Evolutionary conservation across 164 flowering plant species (phyloP), one percentile per base, ranked within the genome.

Genomic region (Liquidambar formosana): DNA sequence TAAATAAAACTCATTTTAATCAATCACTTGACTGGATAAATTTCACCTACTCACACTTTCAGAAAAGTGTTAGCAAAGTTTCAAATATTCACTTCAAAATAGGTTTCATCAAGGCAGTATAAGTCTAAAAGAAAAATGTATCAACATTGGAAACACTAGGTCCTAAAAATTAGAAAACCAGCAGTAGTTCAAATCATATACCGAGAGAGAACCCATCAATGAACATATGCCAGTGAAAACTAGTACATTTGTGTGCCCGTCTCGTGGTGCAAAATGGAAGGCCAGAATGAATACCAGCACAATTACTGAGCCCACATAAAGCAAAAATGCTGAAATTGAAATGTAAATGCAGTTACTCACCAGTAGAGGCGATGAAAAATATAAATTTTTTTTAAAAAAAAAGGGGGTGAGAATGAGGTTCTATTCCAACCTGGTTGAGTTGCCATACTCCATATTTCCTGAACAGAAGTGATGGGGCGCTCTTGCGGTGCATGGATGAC

Each of bases 401-500:
- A 13, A 67, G 1, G 14, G 4, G 23, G 59, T 41, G 18, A 52
- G 10, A 56, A 22, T 4, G 45, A 69, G 47, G 23, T 25, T 0
- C 47, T n/a, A 45, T 26, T 28, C 69, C 14, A 57, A 89, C 98
- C 86, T 71, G 88, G 78, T 76, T 87, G 91, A 52, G 90, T 91
- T 43, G 97, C 98, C 89, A 93, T 72, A 73, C 1, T 74, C 98
- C 98, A 93, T 66, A 93, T 80, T 77, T 89, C 93, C 51, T 74
- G 82, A 63, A 91, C 95, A 49, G 97, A 91, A 60, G 82, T 71
- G 49, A 91, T 88, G 23, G 89, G 59, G 14, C 59, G 81, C 77
- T 93, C 98, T 53, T 87, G 85, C 23, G 98, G 98, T 52, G 98
- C 98, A 80, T 93, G 98, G 64, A 89, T 69, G 53, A 93, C 97